phyloP scores from a whole-genome alignment of 2,329 filamentous ascomycete genomes.

The Canariomyces notabilis region DNA sequence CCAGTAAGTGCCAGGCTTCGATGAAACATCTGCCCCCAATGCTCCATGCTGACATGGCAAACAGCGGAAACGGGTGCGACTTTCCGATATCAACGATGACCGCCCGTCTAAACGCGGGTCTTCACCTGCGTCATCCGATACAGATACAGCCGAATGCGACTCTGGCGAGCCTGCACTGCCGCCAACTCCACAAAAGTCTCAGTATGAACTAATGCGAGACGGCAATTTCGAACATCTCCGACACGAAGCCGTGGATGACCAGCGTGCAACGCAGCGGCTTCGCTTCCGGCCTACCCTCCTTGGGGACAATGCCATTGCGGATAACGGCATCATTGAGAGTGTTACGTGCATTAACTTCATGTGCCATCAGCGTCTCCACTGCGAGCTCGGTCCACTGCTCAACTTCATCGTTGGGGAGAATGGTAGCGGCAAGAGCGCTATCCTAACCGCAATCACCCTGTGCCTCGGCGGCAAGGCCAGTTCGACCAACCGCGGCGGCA shows the following conservation, averaged over 20 bases:
- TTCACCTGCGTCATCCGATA: conserved; percentile 15
- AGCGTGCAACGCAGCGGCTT: conserved; percentile 60
- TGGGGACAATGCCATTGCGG: conserved; percentile 68
- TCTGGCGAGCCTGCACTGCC: conserved; percentile 21
- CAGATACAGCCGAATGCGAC: conserved; percentile 25
- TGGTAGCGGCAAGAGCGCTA: conserved; percentile 94
- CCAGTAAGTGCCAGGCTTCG: conserved; percentile 31
- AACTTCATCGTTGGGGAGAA: conserved; percentile 99
- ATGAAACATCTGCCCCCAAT: too few species aligned
- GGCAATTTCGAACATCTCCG: conserved; percentile 53
- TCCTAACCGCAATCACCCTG: conserved; percentile 85
- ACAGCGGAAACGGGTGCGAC: conserved; percentile 37
- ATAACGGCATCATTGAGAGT: conserved; percentile 82
- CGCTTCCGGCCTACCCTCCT: conserved; percentile 38
- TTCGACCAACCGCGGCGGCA: conserved; percentile 85
- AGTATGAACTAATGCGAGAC: conserved; percentile 59
- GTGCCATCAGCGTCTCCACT: conserved; percentile 80
- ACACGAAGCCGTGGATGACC: conserved; percentile 54
- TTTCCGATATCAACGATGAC: conserved; percentile 27
- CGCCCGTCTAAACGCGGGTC: conserved; percentile 17
- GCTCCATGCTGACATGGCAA: conserved; percentile 16
- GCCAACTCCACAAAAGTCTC: conserved; percentile 45
- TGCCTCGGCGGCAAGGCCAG: conserved; percentile 94
- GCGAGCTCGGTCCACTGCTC: conserved; percentile 85
- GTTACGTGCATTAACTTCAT: conserved; percentile 92